These are phyloP conservation scores for Peziza echinospora DNA, from an alignment of 495 filamentous ascomycete genomes.

Conservation along the genomic window DNA sequence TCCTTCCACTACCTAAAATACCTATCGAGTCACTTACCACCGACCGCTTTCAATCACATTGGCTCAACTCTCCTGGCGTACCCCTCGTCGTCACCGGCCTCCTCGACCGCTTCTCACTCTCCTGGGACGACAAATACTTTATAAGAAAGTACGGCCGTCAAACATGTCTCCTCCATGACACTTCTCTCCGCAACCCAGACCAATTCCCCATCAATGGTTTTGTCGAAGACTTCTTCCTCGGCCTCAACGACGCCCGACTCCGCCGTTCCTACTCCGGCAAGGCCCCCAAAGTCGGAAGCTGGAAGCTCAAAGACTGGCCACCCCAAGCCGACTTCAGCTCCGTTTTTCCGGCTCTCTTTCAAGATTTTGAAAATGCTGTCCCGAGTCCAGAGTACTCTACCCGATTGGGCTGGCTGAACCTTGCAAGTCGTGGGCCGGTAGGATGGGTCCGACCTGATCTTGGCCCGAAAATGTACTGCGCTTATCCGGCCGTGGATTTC, in stretches of 20 bases:
- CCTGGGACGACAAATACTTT: slow-evolving; percentile 18
- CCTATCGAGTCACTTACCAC: slow-evolving; percentile 4
- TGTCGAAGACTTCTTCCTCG: slow-evolving; percentile 15
- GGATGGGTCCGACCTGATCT: slow-evolving; percentile 15
- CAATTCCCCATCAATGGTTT: slow-evolving; percentile 1
- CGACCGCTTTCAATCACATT: slow-evolving; percentile 8
- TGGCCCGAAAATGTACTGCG: slow-evolving; percentile 21
- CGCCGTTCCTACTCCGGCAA: neutral
- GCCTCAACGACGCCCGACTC: slow-evolving; percentile 3
- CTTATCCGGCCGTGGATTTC: slow-evolving; percentile 16
- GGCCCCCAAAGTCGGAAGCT: neutral
- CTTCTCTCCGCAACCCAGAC: slow-evolving; percentile 1
- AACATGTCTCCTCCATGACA: slow-evolving; percentile 13
- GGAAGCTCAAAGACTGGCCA: slow-evolving; percentile 20
- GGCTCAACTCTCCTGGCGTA: slow-evolving; percentile 9
- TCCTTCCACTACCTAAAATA: slow-evolving; percentile 12
- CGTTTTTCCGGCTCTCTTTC: slow-evolving; percentile 16
- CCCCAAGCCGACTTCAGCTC: slow-evolving; percentile 14
- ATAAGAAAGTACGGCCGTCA: slow-evolving; percentile 10
- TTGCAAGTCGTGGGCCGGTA: slow-evolving; percentile 12
- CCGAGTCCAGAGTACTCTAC: slow-evolving; percentile 17
- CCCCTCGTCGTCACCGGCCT: slow-evolving; percentile 17
- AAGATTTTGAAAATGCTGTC: slow-evolving; percentile 18
- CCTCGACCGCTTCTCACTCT: slow-evolving; percentile 13
- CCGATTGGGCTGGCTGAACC: slow-evolving; percentile 12